phyloP scores from a whole-genome alignment of 768 basidiomycete genomes.

The Galerina sulciceps region DNA sequence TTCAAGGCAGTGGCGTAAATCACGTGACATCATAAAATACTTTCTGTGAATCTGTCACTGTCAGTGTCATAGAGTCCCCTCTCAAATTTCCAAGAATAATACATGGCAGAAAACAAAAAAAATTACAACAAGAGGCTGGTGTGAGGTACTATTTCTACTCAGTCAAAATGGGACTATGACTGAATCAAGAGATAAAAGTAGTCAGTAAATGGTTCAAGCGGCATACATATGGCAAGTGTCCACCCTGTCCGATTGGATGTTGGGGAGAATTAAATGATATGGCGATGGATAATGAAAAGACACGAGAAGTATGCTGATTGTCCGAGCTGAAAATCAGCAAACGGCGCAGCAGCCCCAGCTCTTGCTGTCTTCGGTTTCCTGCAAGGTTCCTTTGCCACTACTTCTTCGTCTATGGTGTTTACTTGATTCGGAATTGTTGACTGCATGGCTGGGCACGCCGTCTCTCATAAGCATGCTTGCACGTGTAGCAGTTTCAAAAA shows the following conservation, averaged over 20 bases:
- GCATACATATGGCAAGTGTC: conserved; percentile 29
- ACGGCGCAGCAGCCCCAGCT: conserved; percentile 77
- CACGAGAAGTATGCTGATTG: conserved; percentile 2
- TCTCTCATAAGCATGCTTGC: conserved; percentile 97
- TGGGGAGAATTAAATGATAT: conserved; percentile 16
- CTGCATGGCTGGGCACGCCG: conserved; percentile 60
- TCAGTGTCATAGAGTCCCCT: no score
- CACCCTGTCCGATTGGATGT: conserved; percentile 27
- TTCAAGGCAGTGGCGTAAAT: neutral
- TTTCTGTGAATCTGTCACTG: no score
- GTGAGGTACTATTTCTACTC: conserved; percentile 17
- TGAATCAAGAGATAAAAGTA: conserved; percentile 30
- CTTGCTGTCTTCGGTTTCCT: conserved; percentile 50
- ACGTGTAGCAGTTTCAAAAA: conserved; percentile 96
- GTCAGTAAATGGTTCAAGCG: conserved; percentile 22
- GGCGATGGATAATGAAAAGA: conserved; percentile 7
- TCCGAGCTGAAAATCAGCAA: conserved; percentile 41
- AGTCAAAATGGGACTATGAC: conserved; percentile 24
- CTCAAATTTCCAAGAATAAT: neutral
- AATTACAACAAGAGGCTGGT: conserved; percentile 23
- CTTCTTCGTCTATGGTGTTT: conserved; percentile 59
- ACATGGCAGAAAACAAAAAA: conserved; percentile 16
- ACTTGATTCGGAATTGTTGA: conserved; percentile 35
- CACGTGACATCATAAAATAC: neutral
- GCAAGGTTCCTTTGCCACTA: conserved; percentile 45